Percentiles rank a stretch among this genome's conserved stretches.
Evolutionary conservation across 2,329 filamentous ascomycete species (phyloP).

Genomic region (Claviceps fusiformis): DNA sequence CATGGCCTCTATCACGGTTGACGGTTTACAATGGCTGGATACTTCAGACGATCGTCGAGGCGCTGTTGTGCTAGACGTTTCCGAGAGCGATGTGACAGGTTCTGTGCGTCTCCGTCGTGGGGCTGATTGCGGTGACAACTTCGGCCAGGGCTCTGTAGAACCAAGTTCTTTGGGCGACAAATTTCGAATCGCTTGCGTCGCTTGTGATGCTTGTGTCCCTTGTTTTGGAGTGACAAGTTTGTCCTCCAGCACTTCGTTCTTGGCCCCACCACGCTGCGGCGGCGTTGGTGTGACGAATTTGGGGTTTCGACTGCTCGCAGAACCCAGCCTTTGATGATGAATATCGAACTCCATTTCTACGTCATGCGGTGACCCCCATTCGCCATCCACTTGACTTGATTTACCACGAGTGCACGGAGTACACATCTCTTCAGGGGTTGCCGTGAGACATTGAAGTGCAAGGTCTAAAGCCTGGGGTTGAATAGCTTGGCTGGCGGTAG

Average conservation of each 20-base stretch:
- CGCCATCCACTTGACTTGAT: slow-evolving; percentile 44
- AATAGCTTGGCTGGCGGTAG: slow-evolving; percentile 5
- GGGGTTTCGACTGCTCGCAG: slow-evolving; percentile 32
- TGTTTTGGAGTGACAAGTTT: slow-evolving; percentile 34
- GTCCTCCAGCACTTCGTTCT: slow-evolving; percentile 29
- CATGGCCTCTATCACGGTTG: slow-evolving; percentile 44
- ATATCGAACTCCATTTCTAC: slow-evolving; percentile 42
- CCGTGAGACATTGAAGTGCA: slow-evolving; percentile 28
- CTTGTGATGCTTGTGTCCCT: no score
- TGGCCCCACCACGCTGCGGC: not conserved
- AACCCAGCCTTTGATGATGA: slow-evolving; percentile 39
- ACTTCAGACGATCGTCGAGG: slow-evolving; percentile 37
- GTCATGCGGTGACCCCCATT: slow-evolving; percentile 37
- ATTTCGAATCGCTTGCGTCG: slow-evolving; percentile 34
- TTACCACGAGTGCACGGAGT: slow-evolving; percentile 32
- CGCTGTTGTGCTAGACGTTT: slow-evolving; percentile 28
- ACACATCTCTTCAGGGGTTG: slow-evolving; percentile 25
- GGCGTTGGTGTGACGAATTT: not conserved
- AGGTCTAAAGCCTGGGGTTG: slow-evolving; percentile 25
- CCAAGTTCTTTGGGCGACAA: slow-evolving; percentile 32
- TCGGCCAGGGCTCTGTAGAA: slow-evolving; percentile 21
- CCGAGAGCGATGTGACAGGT: slow-evolving; percentile 22
- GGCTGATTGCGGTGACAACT: slow-evolving; percentile 19
- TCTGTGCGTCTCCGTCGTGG: slow-evolving; percentile 9
- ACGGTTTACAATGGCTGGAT: slow-evolving; percentile 40